Evolutionary conservation across 2,329 filamentous ascomycete genomes (phyloP).

Genomic region (Trichoderma simmonsii): DNA sequence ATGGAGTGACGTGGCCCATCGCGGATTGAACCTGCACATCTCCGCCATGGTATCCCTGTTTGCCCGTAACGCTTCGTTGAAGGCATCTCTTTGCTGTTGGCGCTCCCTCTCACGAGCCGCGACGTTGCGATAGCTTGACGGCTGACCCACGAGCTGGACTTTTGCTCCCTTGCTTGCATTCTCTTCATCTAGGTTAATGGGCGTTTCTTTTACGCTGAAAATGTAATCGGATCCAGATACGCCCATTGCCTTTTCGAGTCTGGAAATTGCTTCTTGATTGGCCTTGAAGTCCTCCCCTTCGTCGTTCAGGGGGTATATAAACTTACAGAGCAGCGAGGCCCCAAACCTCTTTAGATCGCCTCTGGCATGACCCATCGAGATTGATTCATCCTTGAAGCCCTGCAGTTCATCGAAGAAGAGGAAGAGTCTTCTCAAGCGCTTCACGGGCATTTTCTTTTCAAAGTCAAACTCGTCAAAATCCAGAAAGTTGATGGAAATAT

Average conservation of each 20-base stretch:
- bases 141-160: not conserved
- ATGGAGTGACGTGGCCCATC: not conserved
- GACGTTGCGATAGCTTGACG: not conserved
- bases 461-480: conserved; percentile 23
- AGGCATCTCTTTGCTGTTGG: not conserved
- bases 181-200: not conserved
- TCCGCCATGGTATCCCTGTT: not conserved
- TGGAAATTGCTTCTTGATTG: not conserved
- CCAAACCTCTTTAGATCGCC: conserved; percentile 28
- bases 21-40: not conserved
- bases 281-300: not conserved
- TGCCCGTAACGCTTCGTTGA: not conserved
- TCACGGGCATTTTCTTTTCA: conserved; percentile 17
- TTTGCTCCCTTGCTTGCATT: not conserved
- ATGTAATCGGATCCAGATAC: not conserved
- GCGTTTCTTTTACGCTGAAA: not conserved
- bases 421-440: conserved; percentile 21
- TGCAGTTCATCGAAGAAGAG: conserved; percentile 25
- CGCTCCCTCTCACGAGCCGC: not conserved
- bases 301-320: conserved; percentile 21
- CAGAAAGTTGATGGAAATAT: conserved; percentile 21
- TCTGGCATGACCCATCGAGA: conserved; percentile 21
- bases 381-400: conserved; percentile 1
- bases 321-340: conserved; percentile 21
- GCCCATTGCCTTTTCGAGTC: not conserved